Percentiles rank a stretch among this genome's conserved stretches.
Conservation (phyloP, 2,329 filamentous ascomycete species). For the Fonsecaea pedrosoi region DNA sequence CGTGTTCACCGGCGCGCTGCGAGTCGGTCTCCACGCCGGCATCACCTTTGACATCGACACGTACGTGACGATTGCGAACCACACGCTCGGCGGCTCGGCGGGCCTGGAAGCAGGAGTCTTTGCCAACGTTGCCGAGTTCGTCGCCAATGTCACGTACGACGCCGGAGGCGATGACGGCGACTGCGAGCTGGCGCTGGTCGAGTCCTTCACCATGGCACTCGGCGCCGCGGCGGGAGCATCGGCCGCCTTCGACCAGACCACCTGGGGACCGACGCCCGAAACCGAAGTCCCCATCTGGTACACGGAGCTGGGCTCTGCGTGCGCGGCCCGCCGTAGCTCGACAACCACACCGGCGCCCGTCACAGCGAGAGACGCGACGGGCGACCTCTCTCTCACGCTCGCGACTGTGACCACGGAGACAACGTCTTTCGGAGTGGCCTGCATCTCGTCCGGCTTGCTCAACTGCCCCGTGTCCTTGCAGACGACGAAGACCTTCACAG, state of each 20-base stretch:
- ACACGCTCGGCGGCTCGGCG: slow-evolving; percentile 1
- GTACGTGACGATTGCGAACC: neutral
- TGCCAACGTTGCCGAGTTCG: slow-evolving; percentile 13
- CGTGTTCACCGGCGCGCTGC: neutral
- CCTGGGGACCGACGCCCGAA: slow-evolving; percentile 6
- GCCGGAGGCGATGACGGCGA: neutral
- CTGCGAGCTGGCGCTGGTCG: slow-evolving; percentile 4
- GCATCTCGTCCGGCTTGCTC: slow-evolving; percentile 7
- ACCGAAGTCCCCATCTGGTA: slow-evolving; percentile 6
- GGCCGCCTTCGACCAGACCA: neutral
- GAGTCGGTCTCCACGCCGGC: slow-evolving; percentile 2
- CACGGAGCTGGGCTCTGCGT: neutral
- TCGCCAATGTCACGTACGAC: neutral
- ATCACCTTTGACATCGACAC: neutral
- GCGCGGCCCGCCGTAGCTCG: neutral
- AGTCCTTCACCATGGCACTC: slow-evolving; percentile 1
- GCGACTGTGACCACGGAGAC: slow-evolving; percentile 1
- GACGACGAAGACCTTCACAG: neutral
- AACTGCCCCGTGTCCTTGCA: slow-evolving; percentile 11
- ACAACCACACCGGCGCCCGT: neutral
- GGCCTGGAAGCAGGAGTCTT: slow-evolving; percentile 1
- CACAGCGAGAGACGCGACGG: neutral
- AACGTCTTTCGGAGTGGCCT: neutral
- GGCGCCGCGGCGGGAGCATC: slow-evolving; percentile 4
- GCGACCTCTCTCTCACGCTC: neutral